Evolutionary conservation across 495 filamentous ascomycete species (phyloP), one percentile per base, ranked within the genome.

Genomic region (Hypoxylon rickii): DNA sequence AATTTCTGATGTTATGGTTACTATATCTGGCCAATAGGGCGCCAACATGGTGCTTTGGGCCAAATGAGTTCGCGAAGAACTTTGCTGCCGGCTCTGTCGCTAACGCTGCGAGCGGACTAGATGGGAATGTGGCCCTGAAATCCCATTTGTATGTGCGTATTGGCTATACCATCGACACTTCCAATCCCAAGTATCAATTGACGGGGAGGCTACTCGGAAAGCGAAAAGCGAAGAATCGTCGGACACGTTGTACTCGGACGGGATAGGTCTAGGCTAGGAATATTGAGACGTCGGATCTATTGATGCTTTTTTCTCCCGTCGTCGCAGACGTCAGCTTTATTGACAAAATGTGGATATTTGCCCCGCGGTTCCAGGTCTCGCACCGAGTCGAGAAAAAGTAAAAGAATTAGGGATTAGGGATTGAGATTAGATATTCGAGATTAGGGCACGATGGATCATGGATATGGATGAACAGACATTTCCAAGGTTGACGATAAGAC

Each of bases 391-490:
- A 37, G 43, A 44, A 38, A 33, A 19, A 34, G 38, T 17, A 43
- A 44, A 22, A 33, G 6, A 33, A 29, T 31, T 10, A 2, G 5
- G 3, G 26, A 48, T 55, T 31, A 41, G 36, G 45, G 32, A 36
- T 55, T 13, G 17, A 32, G 48, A 59, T 53, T 41, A 47, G 42
- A 48, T n/a, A n/a, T n/a, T n/a, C n/a, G n/a, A n/a, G n/a, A n/a
- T n/a, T n/a, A n/a, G n/a, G n/a, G n/a, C n/a, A n/a, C n/a, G n/a
- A n/a, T n/a, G n/a, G n/a, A n/a, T n/a, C n/a, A n/a, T n/a, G n/a
- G n/a, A n/a, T n/a, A n/a, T n/a, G n/a, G n/a, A n/a, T n/a, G n/a
- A n/a, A n/a, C n/a, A n/a, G n/a, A n/a, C n/a, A n/a, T n/a, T n/a
- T n/a, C n/a, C n/a, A 32, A 51, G 26, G 26, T 31, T 31, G 32